These are phyloP conservation scores for Sclerotinia glacialis DNA, from an alignment of 2,329 filamentous ascomycete genomes.

Conservation along the genomic window DNA sequence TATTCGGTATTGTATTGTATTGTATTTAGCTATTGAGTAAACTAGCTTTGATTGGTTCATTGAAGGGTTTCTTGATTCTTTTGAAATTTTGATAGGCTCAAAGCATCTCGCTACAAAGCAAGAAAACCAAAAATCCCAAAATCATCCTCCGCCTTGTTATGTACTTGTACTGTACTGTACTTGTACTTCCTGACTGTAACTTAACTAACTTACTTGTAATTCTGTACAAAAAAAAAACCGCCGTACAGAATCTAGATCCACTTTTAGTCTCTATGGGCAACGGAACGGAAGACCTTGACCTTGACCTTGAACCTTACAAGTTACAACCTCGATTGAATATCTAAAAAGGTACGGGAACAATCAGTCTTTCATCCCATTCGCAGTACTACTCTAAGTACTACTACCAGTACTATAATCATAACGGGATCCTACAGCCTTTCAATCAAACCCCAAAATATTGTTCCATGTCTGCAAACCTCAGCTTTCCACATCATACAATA, in stretches of 20 bases:
- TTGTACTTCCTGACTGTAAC: no score
- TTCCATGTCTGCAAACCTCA: background rate
- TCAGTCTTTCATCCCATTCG: constrained; percentile 7
- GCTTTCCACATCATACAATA: background rate
- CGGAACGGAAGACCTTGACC: constrained; percentile 1
- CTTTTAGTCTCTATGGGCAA: constrained; percentile 20
- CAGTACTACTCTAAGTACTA: no score
- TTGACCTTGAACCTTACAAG: background rate
- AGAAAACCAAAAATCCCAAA: no score
- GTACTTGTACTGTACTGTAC: no score
- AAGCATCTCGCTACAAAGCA: background rate
- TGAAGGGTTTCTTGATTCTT: background rate
- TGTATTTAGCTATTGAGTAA: no score
- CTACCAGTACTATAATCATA: background rate
- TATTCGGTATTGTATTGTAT: background rate
- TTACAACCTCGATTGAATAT: background rate
- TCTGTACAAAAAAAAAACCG: no score
- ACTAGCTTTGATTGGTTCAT: background rate
- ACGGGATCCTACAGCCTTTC: constrained; percentile 2
- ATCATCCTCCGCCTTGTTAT: background rate
- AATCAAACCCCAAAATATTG: constrained; percentile 5
- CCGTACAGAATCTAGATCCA: constrained; percentile 14
- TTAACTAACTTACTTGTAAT: no score
- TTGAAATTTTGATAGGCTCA: background rate
- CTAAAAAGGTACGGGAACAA: constrained; percentile 6